Percentiles rank a stretch among this genome's conserved stretches.
These are phyloP conservation scores for Saxophila tyrrhenica DNA, from an alignment of 495 filamentous ascomycete species.

Conservation along the genomic window DNA sequence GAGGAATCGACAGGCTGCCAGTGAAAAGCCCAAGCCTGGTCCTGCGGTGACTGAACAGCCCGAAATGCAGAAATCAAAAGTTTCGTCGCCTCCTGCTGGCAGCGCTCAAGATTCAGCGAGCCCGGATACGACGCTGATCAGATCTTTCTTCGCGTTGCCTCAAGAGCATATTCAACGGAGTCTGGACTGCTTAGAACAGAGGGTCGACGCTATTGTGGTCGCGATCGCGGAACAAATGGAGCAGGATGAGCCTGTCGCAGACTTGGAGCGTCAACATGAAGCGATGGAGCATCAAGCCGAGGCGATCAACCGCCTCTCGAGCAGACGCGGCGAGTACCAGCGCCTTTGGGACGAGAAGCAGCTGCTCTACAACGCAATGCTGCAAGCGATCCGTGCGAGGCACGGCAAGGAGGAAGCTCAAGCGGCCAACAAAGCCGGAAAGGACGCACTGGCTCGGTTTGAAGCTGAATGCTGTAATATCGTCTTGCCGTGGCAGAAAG, in stretches of 20 bases:
- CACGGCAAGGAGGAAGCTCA: not conserved
- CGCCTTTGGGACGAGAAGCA: constrained; percentile 8
- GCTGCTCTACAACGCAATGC: constrained; percentile 1
- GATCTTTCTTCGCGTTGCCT: constrained; percentile 1
- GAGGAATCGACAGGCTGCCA: too few species aligned
- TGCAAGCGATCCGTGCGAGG: constrained; percentile 5
- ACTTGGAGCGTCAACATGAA: not conserved
- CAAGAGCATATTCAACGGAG: not conserved
- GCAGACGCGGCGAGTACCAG: constrained; percentile 1
- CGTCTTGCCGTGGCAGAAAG: constrained; percentile 1
- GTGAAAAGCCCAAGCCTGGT: too few species aligned
- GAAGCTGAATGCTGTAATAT: constrained; percentile 4
- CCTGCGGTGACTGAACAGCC: too few species aligned
- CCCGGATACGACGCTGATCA: constrained; percentile 3
- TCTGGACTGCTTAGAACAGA: not conserved
- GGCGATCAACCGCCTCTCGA: not conserved
- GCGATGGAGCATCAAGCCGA: not conserved
- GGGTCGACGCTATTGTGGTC: constrained; percentile 1
- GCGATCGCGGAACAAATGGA: not conserved
- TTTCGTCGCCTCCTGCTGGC: not conserved
- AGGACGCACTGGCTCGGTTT: not conserved
- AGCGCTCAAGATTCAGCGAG: not conserved
- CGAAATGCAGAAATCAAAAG: not conserved
- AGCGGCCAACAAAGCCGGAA: constrained; percentile 6
- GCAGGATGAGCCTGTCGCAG: not conserved